Evolutionary conservation across 2,329 filamentous ascomycete genomes (phyloP).

Genomic region (Colletotrichum abscissum): DNA sequence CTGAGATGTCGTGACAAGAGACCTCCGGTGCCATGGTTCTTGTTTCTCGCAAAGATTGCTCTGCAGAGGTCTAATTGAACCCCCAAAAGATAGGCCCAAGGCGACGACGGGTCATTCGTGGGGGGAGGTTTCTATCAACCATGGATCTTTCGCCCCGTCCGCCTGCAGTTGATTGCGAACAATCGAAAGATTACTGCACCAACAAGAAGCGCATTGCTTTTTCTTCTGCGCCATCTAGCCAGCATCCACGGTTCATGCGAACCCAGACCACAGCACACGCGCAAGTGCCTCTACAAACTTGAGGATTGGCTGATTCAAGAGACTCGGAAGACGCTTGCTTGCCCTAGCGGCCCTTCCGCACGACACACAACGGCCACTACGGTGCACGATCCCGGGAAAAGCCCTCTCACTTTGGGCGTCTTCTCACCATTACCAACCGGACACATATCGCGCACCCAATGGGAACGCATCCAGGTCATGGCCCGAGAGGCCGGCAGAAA

Average conservation of each 20-base stretch:
- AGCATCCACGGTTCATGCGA: background rate
- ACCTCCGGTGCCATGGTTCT: background rate
- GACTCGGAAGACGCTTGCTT: background rate
- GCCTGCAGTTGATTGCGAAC: slow-evolving; percentile 2
- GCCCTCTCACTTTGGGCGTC: background rate
- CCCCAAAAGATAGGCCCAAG: background rate
- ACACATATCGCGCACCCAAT: background rate
- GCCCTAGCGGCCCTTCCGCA: background rate
- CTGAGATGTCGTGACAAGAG: background rate
- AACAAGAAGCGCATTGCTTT: background rate
- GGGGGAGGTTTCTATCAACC: background rate
- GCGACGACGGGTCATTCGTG: background rate
- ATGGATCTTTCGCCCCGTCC: background rate
- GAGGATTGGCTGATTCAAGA: background rate
- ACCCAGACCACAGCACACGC: background rate
- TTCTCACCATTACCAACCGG: background rate
- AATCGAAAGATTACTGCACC: slow-evolving; percentile 15
- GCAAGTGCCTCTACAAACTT: background rate
- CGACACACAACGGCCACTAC: background rate
- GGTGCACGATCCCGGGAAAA: background rate
- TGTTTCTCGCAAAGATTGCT: background rate
- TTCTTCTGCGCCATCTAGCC: background rate
- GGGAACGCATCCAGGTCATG: background rate
- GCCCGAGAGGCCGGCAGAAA: background rate
- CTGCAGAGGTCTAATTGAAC: background rate